phyloP scores from a whole-genome alignment of 129 eudicot species.

The Centrapalus pauciflorus region DNA sequence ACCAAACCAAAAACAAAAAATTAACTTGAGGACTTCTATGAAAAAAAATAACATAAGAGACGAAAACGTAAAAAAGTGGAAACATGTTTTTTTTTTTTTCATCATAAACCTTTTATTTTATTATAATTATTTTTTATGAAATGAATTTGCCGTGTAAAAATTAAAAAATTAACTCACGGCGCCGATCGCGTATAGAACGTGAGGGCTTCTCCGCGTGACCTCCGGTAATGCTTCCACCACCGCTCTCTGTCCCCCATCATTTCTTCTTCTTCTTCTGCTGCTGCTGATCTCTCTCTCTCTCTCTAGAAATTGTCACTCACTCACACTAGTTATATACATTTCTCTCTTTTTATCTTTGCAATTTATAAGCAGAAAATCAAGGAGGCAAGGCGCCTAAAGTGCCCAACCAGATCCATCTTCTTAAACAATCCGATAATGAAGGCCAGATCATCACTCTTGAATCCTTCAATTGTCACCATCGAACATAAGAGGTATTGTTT shows the following conservation, averaged over 20 bases:
- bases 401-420: background rate
- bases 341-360: background rate
- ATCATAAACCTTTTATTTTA: too few species aligned
- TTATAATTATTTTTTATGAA: too few species aligned
- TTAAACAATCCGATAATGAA: constrained; percentile 18
- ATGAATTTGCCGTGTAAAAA: too few species aligned
- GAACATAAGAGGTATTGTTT: constrained; percentile 26
- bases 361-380: background rate
- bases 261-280: background rate
- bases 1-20: too few species aligned
- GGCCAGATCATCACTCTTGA: constrained; percentile 19
- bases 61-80: too few species aligned
- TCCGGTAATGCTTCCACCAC: constrained; percentile 11
- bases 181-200: constrained; percentile 19
- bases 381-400: background rate
- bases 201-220: constrained; percentile 20
- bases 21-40: too few species aligned
- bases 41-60: too few species aligned
- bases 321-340: background rate
- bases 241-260: background rate
- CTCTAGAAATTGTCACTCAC: background rate
- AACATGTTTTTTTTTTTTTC: too few species aligned
- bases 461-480: constrained; percentile 12
- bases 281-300: background rate
- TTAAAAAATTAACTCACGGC: too few species aligned